A percentile compares a stretch with the other conserved stretches of the same genome.
Evolutionary conservation across 331 rosid genomes (phyloP).

Genomic region (Malus hybrid): DNA sequence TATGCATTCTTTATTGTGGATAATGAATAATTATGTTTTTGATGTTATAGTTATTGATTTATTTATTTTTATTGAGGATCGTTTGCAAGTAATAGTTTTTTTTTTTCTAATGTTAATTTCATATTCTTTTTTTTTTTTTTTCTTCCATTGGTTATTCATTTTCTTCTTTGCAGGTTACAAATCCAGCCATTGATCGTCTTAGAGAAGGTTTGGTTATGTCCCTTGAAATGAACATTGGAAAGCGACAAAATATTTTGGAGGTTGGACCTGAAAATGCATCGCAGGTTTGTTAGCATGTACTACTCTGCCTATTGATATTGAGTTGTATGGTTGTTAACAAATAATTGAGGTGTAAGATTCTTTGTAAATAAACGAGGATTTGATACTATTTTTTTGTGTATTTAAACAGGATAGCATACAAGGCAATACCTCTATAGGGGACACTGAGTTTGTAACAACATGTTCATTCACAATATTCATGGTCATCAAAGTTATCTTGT

Average conservation of each 20-base stretch:
- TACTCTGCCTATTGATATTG: not conserved
- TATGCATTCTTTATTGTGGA: not conserved
- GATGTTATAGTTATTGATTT: not conserved
- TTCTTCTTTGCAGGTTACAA: conserved; percentile 66
- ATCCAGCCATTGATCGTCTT: conserved; percentile 99
- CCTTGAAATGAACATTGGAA: conserved; percentile 45
- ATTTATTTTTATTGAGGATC: not conserved
- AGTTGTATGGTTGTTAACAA: too few species aligned
- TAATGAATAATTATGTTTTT: not conserved
- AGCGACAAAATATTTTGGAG: conserved; percentile 62
- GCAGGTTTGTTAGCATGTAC: conserved; percentile 52
- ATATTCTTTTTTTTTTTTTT: not conserved
- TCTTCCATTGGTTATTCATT: not conserved
- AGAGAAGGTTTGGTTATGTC: conserved; percentile 99
- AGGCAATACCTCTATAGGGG: too few species aligned
- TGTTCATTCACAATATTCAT: too few species aligned
- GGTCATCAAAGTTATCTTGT: too few species aligned
- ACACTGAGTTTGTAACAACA: too few species aligned
- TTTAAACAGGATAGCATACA: too few species aligned
- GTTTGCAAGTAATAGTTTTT: not conserved
- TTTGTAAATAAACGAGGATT: too few species aligned
- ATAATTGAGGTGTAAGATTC: too few species aligned
- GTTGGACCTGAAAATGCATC: conserved; percentile 92
- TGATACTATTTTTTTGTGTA: too few species aligned
- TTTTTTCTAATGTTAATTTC: not conserved